Base-by-base conservation (phyloP, 2,329 filamentous ascomycete species). In the Xylaria sp. region DNA sequence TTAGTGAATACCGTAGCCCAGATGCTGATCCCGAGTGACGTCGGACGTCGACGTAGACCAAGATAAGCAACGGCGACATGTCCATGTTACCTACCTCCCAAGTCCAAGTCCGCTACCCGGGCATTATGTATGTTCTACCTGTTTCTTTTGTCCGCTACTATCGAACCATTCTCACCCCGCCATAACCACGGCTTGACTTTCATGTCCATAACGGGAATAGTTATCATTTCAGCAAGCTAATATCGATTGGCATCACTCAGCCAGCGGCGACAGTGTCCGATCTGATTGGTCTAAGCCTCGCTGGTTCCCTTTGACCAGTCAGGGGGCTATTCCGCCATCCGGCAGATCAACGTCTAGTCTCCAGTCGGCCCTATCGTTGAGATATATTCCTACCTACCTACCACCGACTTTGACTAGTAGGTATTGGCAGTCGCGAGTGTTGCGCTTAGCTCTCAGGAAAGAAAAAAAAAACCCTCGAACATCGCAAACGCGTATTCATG, bases 71-170 rank as follows among this genome's bases (percentile, higher is more conserved):
- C 42, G 34, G 19, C 54, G 54, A 56, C 52, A 59, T 56, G 55
- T 58, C 35, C 49, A 51, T 23, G 23, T 18, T 51, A 9, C 49
- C 48, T 50, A 8, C 48, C 19, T 13, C 48, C 6, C 48, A 7
- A 50, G 18, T 18, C 7, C 10, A 50, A 10, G 19, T 51, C 5
- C 30, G n/a, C 42, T 13, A 11, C n/a, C 42, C 13, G 42, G 42
- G 10, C 42, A 46, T n/a, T 46, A 46, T 46, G 49, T 35, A 51
- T 35, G 49, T 35, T 23, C 49, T 30, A 50, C 48, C 7, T 50
- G 9, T 59, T 64, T 62, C 55, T 60, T 62, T 64, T 64, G 60
- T 35, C 55, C 47, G 54, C 55, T 62, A 60, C 59, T 64, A 64
- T 64, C 62, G 60, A 64, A 61, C 59, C 55, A 61, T 57, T 61